Evolutionary conservation across 2,329 filamentous ascomycete genomes (phyloP), one percentile per base, ranked within the genome.

Genomic region (Microsporum canis): DNA sequence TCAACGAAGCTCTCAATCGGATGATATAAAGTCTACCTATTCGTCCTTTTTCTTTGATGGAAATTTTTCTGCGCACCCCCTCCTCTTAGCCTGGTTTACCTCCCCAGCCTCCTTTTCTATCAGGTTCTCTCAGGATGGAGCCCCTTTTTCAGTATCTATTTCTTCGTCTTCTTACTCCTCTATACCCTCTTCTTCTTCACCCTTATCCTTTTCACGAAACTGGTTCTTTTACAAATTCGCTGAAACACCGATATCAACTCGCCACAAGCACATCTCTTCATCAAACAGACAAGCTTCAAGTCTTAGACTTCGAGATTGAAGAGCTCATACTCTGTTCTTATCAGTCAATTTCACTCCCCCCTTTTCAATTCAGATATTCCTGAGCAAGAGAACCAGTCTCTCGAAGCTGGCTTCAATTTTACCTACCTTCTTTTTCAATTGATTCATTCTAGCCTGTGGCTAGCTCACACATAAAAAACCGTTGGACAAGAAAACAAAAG

Each of bases 401-500:
- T 59, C 43, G 60, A 59, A 62, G 47, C 60, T 12, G 47, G 36
- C 38, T 59, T 62, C 45, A 27, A 56, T 36, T 36, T 57, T 43
- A 8, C 23, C 36, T 12, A 27, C 41, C 3, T 17, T 12, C 45
- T 39, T 17, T 17, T 49, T 17, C 38, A 47, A 31, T 34, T 31
- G 34, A 45, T 51, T 14, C 23, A 58, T 33, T 8, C 27, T 33
- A 53, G 56, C 55, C 36, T 47, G 38, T 38, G 51, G 51, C 51
- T 55, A 34, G 12, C n/a, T 14, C 8, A 3, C 23, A 8, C 5
- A 29, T 12, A 31, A n/a, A 36, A 17, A 36, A 36, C 31, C 3
- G 4, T 47, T 23, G n/a, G 8, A 47, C 31, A 3, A 55, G 27
- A 36, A 34, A n/a, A 17, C 3, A 7, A 27, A 38, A 8, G 55